Conservation (phyloP, 129 eudicot species). For the Arctium minus region DNA sequence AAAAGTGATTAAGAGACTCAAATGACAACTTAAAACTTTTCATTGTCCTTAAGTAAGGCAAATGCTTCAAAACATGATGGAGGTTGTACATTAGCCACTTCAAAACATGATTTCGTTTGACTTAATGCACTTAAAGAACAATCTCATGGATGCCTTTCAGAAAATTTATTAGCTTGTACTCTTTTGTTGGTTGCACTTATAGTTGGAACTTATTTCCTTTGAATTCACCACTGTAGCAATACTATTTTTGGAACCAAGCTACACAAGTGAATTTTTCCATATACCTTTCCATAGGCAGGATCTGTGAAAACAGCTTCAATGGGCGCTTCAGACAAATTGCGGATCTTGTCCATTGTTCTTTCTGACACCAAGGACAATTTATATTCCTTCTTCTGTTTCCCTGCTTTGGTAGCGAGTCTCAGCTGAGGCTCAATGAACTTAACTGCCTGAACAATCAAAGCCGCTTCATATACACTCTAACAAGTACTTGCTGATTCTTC, state of each 20-base stretch:
- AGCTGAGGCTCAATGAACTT: constrained; percentile 91
- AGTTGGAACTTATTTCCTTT: background rate
- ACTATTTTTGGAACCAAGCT: background rate
- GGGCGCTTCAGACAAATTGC: constrained; percentile 67
- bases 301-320: constrained; percentile 87
- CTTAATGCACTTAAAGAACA: background rate
- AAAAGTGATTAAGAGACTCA: constrained; percentile 6
- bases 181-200: background rate
- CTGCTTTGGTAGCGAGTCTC: constrained; percentile 83
- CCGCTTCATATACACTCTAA: background rate
- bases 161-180: background rate
- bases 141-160: background rate
- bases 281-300: constrained; percentile 94
- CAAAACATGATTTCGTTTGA: background rate
- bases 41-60: background rate
- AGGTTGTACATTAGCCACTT: background rate
- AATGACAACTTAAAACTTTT: background rate
- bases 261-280: background rate
- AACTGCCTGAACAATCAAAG: constrained; percentile 62
- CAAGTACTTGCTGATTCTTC: background rate
- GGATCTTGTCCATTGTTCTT: constrained; percentile 57
- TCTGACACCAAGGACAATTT: constrained; percentile 79
- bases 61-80: background rate
- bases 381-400: constrained; percentile 75
- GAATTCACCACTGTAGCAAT: background rate